Base-by-base conservation (phyloP, 139 green algal species). In the Diplosphaera chodatii region DNA sequence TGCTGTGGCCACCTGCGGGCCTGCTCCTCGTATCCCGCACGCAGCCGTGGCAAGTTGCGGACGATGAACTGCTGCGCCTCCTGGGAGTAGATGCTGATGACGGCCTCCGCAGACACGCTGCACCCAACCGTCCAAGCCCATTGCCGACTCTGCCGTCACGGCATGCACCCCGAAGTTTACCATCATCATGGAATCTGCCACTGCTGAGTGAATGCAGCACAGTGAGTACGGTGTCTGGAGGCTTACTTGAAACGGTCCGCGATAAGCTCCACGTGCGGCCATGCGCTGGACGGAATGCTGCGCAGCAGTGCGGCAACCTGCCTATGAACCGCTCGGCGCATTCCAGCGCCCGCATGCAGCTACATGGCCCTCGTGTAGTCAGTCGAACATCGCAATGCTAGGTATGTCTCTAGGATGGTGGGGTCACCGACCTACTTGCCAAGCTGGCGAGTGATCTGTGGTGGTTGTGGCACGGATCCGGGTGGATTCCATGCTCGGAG, bases 61-160 rank as follows among this genome's bases (percentile, higher is more conserved):
- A 59, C 83, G 25, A 89, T 76, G 31, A 82, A 83, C 33, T 86
- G 75, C 73, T 88, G 83, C 31, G 68, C 74, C 67, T 89, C 82
- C 63, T 88, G 80, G 0, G 71, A 66, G 56, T 81, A 83, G 28
- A 91, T 87, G 69, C 67, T 78, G 13, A 80, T 40, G 21, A 89
- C 62, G 0, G 84, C 85, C 21, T 87, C 78, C 3, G 73, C 27
- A 2, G 69, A 55, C 2, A 84, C 66, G 23, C 74, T 86, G 81
- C 31, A 59, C 48, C 13, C 10, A 48, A 10, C 8, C 37, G 37
- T n/a, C n/a, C n/a, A n/a, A n/a, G n/a, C n/a, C n/a, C n/a, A n/a
- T n/a, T n/a, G n/a, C n/a, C n/a, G n/a, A n/a, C n/a, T n/a, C n/a
- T n/a, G n/a, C n/a, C n/a, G n/a, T n/a, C n/a, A n/a, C n/a, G n/a